Conservation (phyloP, 768 basidiomycete genomes). For the Collybia mongolica region DNA sequence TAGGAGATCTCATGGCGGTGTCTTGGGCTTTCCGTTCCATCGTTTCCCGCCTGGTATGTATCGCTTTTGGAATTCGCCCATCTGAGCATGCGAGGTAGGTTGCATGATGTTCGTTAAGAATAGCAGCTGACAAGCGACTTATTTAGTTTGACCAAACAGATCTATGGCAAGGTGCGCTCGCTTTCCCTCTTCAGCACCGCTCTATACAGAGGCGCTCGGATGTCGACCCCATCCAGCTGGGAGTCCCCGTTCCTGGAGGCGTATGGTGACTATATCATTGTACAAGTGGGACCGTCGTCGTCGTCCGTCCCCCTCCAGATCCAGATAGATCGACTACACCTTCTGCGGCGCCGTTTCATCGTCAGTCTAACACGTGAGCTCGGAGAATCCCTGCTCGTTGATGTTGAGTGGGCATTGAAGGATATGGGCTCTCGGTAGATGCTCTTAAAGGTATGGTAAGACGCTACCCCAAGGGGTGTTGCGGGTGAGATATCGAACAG, state of each 20-base stretch:
- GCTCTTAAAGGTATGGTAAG: no score
- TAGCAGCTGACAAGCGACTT: not conserved
- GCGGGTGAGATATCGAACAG: no score
- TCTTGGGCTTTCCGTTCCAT: constrained; percentile 7
- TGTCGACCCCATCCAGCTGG: not conserved
- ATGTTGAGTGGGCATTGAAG: no score
- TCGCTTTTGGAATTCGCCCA: constrained; percentile 6
- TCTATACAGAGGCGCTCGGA: not conserved
- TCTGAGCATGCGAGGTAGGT: constrained; percentile 4
- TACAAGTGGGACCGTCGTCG: not conserved
- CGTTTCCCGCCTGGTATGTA: constrained; percentile 6
- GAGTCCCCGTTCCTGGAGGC: constrained; percentile 4
- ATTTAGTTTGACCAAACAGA: constrained; percentile 3
- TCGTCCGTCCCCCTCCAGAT: no score
- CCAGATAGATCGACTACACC: no score
- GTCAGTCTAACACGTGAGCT: no score
- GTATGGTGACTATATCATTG: constrained; percentile 3
- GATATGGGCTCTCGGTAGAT: no score
- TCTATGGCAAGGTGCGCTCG: constrained; percentile 6
- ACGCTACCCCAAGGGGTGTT: no score
- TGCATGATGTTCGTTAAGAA: not conserved
- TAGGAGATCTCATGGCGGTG: constrained; percentile 5
- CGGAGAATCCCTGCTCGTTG: no score
- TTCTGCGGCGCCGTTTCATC: no score
- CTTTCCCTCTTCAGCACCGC: constrained; percentile 6